A percentile compares a stretch with the other conserved stretches of the same genome.
Evolutionary conservation across 768 basidiomycete genomes (phyloP).

Genomic region (Boletus rex-veris): DNA sequence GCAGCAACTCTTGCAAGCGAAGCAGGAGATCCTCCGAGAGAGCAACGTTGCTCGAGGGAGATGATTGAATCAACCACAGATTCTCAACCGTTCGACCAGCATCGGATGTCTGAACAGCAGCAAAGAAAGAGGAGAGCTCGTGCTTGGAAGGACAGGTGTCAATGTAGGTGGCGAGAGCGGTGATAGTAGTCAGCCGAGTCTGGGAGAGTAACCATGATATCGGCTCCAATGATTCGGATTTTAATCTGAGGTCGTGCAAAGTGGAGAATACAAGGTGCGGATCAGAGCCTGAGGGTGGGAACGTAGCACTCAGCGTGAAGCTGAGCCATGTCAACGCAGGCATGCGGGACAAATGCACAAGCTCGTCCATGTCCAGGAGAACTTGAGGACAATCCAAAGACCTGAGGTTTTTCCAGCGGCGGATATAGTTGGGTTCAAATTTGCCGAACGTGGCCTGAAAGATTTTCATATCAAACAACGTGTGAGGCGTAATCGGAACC

Average conservation of each 20-base stretch:
- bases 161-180: background rate
- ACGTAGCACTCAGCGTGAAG: background rate
- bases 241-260: background rate
- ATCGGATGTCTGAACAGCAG: background rate
- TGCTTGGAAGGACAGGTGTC: background rate
- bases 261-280: background rate
- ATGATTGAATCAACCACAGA: background rate
- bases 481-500: no score
- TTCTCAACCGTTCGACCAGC: background rate
- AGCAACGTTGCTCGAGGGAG: background rate
- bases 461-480: no score
- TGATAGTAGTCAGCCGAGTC: background rate
- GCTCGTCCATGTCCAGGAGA: background rate
- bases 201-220: background rate
- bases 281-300: background rate
- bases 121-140: background rate
- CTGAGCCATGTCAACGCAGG: background rate
- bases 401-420: no score
- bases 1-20: background rate
- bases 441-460: no score
- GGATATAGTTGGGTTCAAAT: no score
- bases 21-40: background rate
- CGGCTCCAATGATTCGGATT: background rate
- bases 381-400: background rate
- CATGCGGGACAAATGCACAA: background rate